These are phyloP conservation scores for Dimargaris xerosporica DNA, from an alignment of 192 early-diverging fungal species.

Conservation along the genomic window DNA sequence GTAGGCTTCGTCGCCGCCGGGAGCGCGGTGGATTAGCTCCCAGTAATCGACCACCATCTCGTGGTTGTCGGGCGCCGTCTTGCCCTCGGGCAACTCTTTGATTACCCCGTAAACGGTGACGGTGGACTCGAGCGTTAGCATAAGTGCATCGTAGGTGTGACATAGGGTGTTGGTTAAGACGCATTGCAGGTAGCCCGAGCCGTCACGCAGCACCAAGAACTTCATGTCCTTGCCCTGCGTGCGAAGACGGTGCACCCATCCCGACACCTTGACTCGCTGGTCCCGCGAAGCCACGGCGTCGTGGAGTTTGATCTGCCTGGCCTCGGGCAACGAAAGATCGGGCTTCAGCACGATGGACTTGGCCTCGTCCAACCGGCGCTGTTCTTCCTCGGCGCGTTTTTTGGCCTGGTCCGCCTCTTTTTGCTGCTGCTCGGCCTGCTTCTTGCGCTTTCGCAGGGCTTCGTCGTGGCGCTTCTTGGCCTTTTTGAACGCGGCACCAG, in stretches of 20 bases:
- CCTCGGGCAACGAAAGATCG: slow-evolving; percentile 55
- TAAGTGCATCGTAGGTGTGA: slow-evolving; percentile 85
- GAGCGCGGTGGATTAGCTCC: slow-evolving; percentile 85
- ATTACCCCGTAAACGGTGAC: slow-evolving; percentile 76
- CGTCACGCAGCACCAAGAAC: slow-evolving; percentile 90
- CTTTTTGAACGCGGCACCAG: slow-evolving; percentile 88
- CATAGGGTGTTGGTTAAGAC: slow-evolving; percentile 80
- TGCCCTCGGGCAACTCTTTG: slow-evolving; percentile 77
- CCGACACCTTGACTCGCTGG: slow-evolving; percentile 68
- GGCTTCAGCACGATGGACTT: slow-evolving; percentile 61
- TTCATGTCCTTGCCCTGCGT: slow-evolving; percentile 95
- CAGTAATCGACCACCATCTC: slow-evolving; percentile 93
- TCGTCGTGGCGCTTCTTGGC: slow-evolving; percentile 55
- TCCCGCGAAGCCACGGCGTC: slow-evolving; percentile 46
- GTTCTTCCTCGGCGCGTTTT: slow-evolving; percentile 53
- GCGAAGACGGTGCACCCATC: slow-evolving; percentile 93
- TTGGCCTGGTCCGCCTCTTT: slow-evolving; percentile 16
- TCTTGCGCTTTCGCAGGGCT: slow-evolving; percentile 58
- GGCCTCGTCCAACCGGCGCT: slow-evolving; percentile 61
- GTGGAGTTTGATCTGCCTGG: slow-evolving; percentile 69
- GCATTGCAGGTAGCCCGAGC: slow-evolving; percentile 87
- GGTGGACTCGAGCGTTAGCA: slow-evolving; percentile 86
- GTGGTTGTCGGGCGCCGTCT: slow-evolving; percentile 90
- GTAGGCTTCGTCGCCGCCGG: slow-evolving; percentile 86
- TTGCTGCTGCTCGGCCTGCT: slow-evolving; percentile 43